Percentiles rank a stretch among this genome's conserved stretches.
Conservation (phyloP, 495 filamentous ascomycete species). For the Xylaria curta region DNA sequence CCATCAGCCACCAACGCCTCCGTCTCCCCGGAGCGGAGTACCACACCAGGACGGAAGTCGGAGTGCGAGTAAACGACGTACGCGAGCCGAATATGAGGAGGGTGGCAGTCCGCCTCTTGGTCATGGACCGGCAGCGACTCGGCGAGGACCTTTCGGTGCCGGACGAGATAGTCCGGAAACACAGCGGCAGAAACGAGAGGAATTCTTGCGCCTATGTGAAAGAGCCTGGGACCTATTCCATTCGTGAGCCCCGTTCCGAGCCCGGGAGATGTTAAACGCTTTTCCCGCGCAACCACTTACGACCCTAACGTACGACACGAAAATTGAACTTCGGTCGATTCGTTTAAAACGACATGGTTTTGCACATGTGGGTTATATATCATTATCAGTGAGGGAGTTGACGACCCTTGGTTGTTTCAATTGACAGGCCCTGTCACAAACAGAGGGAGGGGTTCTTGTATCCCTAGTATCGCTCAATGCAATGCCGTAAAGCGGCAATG, state of each 20-base stretch:
- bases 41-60: conserved; percentile 48
- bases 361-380: not conserved
- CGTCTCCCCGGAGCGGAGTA: conserved; percentile 68
- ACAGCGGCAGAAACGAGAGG: conserved; percentile 89
- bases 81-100: conserved; percentile 87
- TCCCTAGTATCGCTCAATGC: not conserved
- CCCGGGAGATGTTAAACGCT: conserved; percentile 27
- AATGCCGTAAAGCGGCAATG: not conserved
- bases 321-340: conserved; percentile 8
- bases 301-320: conserved; percentile 37
- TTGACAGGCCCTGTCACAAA: not conserved
- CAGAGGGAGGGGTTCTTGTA: not conserved
- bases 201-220: conserved; percentile 86
- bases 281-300: conserved; percentile 33
- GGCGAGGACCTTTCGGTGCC: conserved; percentile 74
- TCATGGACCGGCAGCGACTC: conserved; percentile 61
- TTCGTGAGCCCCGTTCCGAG: conserved; percentile 62
- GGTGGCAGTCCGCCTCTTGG: conserved; percentile 80
- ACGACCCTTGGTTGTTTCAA: not conserved
- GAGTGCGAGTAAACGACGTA: conserved; percentile 71
- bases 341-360: not conserved
- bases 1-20: conserved; percentile 88
- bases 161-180: conserved; percentile 83
- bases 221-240: conserved; percentile 97
- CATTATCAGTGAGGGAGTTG: not conserved